phyloP scores from a whole-genome alignment of 1,139 yeast genomes.

The Wickerhamomyces sp. region DNA sequence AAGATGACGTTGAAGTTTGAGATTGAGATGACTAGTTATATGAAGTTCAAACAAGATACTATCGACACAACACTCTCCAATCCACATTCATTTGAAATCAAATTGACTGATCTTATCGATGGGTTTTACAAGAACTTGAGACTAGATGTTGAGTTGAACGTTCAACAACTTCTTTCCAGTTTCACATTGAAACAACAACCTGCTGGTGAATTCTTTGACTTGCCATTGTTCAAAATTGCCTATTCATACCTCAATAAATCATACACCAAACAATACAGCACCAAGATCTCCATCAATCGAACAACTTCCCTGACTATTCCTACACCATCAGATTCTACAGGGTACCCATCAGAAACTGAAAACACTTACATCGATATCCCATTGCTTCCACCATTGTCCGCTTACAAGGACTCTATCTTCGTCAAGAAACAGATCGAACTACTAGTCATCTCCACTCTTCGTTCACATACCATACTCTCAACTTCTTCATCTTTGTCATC shows the following conservation, averaged over 20 bases:
- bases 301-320: neutral
- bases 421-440: conserved; percentile 33
- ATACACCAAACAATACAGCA: conserved; percentile 1
- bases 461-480: too few species aligned
- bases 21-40: conserved; percentile 2
- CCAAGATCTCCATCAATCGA: conserved; percentile 7
- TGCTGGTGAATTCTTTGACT: conserved; percentile 9
- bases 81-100: conserved; percentile 4
- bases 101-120: conserved; percentile 15
- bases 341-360: neutral
- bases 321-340: conserved; percentile 1
- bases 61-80: too few species aligned
- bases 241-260: conserved; percentile 5
- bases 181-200: conserved; percentile 1
- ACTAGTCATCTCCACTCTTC: conserved; percentile 25
- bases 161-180: conserved; percentile 2
- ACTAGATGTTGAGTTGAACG: conserved; percentile 13
- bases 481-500: too few species aligned
- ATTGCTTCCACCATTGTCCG: conserved; percentile 28
- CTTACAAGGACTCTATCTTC: conserved; percentile 29
- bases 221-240: conserved; percentile 11
- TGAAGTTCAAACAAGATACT: conserved; percentile 4
- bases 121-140: conserved; percentile 16
- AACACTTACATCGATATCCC: conserved; percentile 23
- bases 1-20: conserved; percentile 5